Evolutionary conservation across 1,139 yeast species (phyloP).

Genomic region (Pichia sp.): DNA sequence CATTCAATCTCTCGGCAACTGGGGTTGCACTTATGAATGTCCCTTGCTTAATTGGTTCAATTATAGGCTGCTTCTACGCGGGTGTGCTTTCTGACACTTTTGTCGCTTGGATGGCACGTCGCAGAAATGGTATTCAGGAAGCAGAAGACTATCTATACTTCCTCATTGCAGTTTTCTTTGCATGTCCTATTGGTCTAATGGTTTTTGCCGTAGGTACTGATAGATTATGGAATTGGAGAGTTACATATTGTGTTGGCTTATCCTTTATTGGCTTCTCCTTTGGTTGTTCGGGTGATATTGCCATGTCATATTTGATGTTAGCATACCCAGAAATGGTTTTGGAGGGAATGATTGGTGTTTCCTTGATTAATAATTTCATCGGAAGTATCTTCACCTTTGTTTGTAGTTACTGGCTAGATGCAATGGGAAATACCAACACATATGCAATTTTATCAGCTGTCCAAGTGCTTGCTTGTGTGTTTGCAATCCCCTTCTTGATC

Average conservation of each 20-base stretch:
- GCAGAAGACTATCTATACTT: slow-evolving; percentile 78
- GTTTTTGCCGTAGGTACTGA: slow-evolving; percentile 86
- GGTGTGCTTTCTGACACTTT: slow-evolving; percentile 69
- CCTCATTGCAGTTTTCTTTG: slow-evolving; percentile 55
- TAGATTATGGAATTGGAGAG: slow-evolving; percentile 53
- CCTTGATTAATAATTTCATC: slow-evolving; percentile 70
- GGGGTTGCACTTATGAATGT: slow-evolving; percentile 83
- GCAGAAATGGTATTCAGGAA: slow-evolving; percentile 65
- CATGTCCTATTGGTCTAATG: slow-evolving; percentile 69
- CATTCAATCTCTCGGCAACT: slow-evolving; percentile 61
- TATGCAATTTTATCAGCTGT: slow-evolving; percentile 69
- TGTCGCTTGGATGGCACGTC: slow-evolving; percentile 64
- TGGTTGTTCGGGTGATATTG: slow-evolving; percentile 70
- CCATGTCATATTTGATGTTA: slow-evolving; percentile 66
- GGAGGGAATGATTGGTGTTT: slow-evolving; percentile 84
- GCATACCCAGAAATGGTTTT: slow-evolving; percentile 66
- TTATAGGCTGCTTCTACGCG: slow-evolving; percentile 74
- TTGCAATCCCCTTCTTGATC: slow-evolving; percentile 57
- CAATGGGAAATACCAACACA: slow-evolving; percentile 61
- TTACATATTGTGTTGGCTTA: slow-evolving; percentile 51
- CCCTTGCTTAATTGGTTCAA: slow-evolving; percentile 73
- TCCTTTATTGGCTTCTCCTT: slow-evolving; percentile 68
- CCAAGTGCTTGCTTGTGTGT: slow-evolving; percentile 55
- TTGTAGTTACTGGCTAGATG: slow-evolving; percentile 66
- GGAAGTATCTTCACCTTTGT: slow-evolving; percentile 78